Conservation (phyloP, 208 protist species). For the Blechomonas ayalai region DNA sequence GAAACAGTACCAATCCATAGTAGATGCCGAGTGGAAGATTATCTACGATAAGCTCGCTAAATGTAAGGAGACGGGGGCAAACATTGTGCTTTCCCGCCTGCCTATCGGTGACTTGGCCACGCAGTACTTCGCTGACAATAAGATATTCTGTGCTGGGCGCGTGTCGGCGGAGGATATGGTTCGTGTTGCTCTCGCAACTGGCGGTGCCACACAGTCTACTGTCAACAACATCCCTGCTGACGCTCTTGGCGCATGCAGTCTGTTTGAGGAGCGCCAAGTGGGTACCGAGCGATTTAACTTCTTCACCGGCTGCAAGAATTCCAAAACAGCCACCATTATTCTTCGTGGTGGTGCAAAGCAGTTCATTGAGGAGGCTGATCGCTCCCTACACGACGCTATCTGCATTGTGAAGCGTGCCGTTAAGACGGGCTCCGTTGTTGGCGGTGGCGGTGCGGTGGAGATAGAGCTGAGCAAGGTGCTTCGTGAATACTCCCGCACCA, state of each 20-base stretch:
- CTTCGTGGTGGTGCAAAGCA: conserved; percentile 98
- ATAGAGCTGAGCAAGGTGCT: conserved; percentile 99
- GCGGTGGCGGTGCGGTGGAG: conserved; percentile 99
- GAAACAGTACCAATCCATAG: conserved; percentile 99
- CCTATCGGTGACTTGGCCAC: conserved; percentile 99
- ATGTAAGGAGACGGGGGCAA: conserved; percentile 97
- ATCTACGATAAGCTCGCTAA: conserved; percentile 99
- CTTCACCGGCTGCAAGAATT: conserved; percentile 96
- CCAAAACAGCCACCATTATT: conserved; percentile 91
- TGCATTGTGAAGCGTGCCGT: conserved; percentile 98
- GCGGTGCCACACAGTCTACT: conserved; percentile 96
- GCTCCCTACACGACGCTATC: conserved; percentile 99
- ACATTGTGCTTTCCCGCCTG: conserved; percentile 98
- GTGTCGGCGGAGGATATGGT: conserved; percentile 95
- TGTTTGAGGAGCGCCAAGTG: conserved; percentile 99
- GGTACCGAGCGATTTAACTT: conserved; percentile 98
- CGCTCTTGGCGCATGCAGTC: conserved; percentile 94
- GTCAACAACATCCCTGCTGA: conserved; percentile 91
- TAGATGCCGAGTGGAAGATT: conserved; percentile 99
- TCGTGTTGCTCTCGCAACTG: conserved; percentile 95
- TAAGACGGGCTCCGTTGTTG: conserved; percentile 97
- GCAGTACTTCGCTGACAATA: conserved; percentile 99
- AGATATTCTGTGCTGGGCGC: conserved; percentile 99
- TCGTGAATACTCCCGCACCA: conserved; percentile 94
- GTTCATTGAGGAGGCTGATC: conserved; percentile 99